These are phyloP conservation scores for Colletotrichum sp. DNA, from an alignment of 2,329 filamentous ascomycete species.

Conservation along the genomic window DNA sequence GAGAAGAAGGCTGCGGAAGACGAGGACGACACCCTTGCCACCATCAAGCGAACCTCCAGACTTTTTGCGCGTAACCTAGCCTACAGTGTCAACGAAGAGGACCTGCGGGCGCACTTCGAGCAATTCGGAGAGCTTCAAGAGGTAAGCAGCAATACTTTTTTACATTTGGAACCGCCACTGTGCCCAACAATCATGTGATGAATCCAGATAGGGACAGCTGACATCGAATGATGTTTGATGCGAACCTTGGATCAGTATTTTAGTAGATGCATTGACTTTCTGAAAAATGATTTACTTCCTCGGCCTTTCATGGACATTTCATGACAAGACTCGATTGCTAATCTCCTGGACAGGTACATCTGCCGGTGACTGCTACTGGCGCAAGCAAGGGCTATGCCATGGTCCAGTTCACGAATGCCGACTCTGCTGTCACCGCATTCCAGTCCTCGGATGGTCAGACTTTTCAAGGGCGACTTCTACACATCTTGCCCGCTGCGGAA, in stretches of 20 bases:
- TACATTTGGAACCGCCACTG: conserved; percentile 5
- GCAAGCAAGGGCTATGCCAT: conserved; percentile 90
- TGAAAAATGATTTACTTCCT: conserved; percentile 58
- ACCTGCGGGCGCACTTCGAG: conserved; percentile 75
- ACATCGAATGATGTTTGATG: conserved; percentile 90
- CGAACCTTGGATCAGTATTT: conserved; percentile 92
- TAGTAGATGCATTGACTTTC: conserved; percentile 99
- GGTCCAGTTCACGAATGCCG: conserved; percentile 76
- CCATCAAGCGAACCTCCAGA: conserved; percentile 74
- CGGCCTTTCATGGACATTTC: not conserved
- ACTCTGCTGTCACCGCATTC: conserved; percentile 80
- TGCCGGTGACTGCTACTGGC: conserved; percentile 76
- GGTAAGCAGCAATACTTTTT: conserved; percentile 64
- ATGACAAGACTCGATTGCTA: conserved; percentile 9
- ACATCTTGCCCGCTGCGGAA: conserved; percentile 83
- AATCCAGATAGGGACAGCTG: conserved; percentile 99
- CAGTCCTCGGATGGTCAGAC: conserved; percentile 80
- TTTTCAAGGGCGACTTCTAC: conserved; percentile 91
- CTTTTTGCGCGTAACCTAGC: conserved; percentile 90
- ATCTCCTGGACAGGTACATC: conserved; percentile 72
- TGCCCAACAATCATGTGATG: conserved; percentile 66
- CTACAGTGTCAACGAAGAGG: conserved; percentile 78
- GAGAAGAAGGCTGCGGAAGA: conserved; percentile 33
- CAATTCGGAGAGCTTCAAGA: conserved; percentile 81
- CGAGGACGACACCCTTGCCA: conserved; percentile 54